Evolutionary conservation across 1,284 basidiomycete species (phyloP), one percentile per base, ranked within the genome.

Genomic region (Sanghuangporus sanghuang): DNA sequence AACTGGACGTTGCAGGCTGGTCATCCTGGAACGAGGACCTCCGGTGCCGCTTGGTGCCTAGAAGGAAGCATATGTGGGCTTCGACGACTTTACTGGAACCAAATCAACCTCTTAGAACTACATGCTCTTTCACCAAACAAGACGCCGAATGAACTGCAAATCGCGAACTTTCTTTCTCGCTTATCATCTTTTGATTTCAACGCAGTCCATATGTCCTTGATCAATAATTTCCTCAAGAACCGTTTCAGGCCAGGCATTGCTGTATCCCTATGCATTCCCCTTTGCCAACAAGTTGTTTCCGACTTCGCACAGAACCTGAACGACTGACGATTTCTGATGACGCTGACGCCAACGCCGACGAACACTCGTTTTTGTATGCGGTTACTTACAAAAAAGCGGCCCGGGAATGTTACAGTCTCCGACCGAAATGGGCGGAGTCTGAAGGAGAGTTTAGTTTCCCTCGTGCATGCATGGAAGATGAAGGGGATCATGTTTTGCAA

Each of bases 1-100:
- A 70, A 76, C 79, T 81, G 68, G 81, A 82, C 64, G 78, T 75
- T 72, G 74, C 74, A 73, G 77, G 74, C 73, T 74, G 44, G 74
- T 73, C 71, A 66, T 65, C 56, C 70, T 70, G 68, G 69, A 66
- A 50, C 53, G 60, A 69, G 55, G 58, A 69, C 67, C 66, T 71
- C 67, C 62, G 66, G 67, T 64, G 64, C 62, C 59, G 63, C 71
- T 70, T 66, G 69, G 21, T 52, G 73, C 72, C 63, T 69, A 69
- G 69, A 62, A 58, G 61, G 62, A 68, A 63, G 65, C 65, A 67
- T 68, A 69, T 69, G 73, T 63, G 59, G 66, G 66, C 63, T 67
- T 21, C 54, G 35, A 46, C 21, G 38, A 7, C 58, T 21, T 27
- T 60, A 42, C 35, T 27, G 44, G 36, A 50, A 54, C 53, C 14